These are phyloP conservation scores for Fusarium lateritium DNA, from an alignment of 2,329 filamentous ascomycete genomes.

Conservation along the genomic window DNA sequence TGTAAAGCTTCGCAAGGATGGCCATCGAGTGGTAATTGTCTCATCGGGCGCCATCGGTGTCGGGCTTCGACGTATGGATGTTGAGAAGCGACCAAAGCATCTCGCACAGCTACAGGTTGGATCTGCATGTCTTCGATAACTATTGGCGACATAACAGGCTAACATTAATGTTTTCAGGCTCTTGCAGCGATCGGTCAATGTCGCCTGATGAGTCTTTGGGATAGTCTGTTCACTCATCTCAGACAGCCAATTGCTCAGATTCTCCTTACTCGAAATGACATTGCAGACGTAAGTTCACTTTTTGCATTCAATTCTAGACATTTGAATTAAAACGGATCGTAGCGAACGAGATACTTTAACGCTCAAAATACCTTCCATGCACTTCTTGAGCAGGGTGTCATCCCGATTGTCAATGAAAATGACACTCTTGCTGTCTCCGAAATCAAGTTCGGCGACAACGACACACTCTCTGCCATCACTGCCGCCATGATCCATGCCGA, in stretches of 20 bases:
- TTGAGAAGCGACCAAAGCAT: conserved; percentile 89
- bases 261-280: conserved; percentile 93
- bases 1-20: conserved; percentile 87
- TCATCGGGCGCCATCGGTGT: conserved; percentile 98
- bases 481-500: conserved; percentile 98
- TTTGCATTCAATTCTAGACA: not conserved
- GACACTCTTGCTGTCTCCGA: conserved; percentile 96
- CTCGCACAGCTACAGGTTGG: conserved; percentile 85
- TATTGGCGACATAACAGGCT: conserved; percentile 7
- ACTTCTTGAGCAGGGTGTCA: conserved; percentile 92
- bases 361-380: conserved; percentile 95
- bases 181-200: conserved; percentile 97
- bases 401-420: conserved; percentile 99
- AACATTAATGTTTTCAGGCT: conserved; percentile 65
- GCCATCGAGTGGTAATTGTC: conserved; percentile 94
- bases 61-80: conserved; percentile 89
- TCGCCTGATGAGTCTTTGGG: conserved; percentile 94
- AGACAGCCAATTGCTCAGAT: conserved; percentile 95
- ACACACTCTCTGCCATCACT: conserved; percentile 96
- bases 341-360: conserved; percentile 94
- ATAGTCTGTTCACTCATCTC: conserved; percentile 89
- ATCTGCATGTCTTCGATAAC: not conserved
- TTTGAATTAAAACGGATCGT: conserved; percentile 9
- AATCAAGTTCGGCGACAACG: conserved; percentile 99
- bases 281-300: conserved; percentile 79